Conservation (phyloP, 1,139 yeast genomes). For the Kodamaea plutei region DNA sequence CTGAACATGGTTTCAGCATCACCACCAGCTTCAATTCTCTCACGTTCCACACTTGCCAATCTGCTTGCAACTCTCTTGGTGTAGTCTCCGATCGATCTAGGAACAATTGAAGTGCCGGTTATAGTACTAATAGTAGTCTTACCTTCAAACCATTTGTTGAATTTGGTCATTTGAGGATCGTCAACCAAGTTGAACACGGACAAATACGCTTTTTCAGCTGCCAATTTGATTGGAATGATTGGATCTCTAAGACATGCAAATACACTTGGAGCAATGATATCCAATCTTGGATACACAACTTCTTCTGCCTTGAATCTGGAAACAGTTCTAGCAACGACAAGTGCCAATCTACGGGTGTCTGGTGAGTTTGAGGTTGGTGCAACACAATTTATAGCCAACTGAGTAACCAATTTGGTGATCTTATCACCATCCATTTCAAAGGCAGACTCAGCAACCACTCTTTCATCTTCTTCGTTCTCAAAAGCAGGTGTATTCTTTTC, state of each 20-base stretch:
- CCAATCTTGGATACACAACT: conserved; percentile 49
- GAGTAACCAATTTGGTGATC: conserved; percentile 34
- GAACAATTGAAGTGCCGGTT: conserved; percentile 48
- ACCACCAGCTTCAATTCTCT: conserved; percentile 85
- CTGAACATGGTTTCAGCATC: conserved; percentile 82
- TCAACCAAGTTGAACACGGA: conserved; percentile 70
- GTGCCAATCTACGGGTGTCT: conserved; percentile 78
- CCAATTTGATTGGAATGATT: conserved; percentile 84
- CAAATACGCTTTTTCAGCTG: conserved; percentile 88
- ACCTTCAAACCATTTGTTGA: conserved; percentile 56
- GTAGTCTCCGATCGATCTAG: conserved; percentile 81
- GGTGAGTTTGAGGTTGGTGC: conserved; percentile 58
- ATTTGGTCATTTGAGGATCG: conserved; percentile 53
- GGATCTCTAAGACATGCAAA: conserved; percentile 83
- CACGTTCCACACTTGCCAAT: conserved; percentile 81
- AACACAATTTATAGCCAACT: conserved; percentile 47
- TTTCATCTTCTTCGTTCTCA: conserved; percentile 8
- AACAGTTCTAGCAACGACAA: conserved; percentile 73
- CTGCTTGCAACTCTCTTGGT: conserved; percentile 83
- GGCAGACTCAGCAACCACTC: conserved; percentile 11
- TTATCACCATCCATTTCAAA: conserved; percentile 39
- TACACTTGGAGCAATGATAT: conserved; percentile 63
- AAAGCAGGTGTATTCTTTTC: conserved; percentile 39
- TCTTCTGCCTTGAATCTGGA: conserved; percentile 55
- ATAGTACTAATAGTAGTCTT: conserved; percentile 30